Conservation (phyloP, 805 yeast species). For the Schizosaccharomyces lindneri region DNA sequence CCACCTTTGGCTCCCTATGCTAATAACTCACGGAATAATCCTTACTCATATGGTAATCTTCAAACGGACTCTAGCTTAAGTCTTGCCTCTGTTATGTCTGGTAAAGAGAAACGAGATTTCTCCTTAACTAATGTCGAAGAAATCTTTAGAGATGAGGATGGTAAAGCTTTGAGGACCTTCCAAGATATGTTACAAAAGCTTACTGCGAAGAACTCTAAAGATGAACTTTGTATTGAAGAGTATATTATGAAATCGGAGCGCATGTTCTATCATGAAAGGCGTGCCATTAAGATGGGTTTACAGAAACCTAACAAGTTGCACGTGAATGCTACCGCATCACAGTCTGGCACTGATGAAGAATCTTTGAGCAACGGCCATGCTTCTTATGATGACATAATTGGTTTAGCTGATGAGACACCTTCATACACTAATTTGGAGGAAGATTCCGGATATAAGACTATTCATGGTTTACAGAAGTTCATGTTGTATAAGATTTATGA, state of each 20-base stretch:
- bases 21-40: background rate
- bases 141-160: slow-evolving; percentile 1
- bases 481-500: background rate
- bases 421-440: background rate
- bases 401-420: background rate
- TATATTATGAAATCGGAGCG: background rate
- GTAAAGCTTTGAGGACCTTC: background rate
- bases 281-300: background rate
- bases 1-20: background rate
- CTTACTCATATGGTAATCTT: background rate
- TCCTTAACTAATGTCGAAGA: background rate
- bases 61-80: slow-evolving; percentile 1
- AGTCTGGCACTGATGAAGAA: background rate
- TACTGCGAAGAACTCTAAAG: slow-evolving; percentile 1
- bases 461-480: background rate
- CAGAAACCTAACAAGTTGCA: background rate
- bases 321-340: background rate
- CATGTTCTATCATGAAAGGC: background rate
- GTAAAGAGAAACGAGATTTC: background rate
- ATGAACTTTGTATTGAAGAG: slow-evolving; percentile 2
- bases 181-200: background rate
- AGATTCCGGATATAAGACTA: background rate
- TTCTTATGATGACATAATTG: background rate
- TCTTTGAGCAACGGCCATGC: background rate
- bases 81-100: slow-evolving; percentile 3